Evolutionary conservation across 345 rosid species (phyloP).

Genomic region (Conringia planisiliqua): DNA sequence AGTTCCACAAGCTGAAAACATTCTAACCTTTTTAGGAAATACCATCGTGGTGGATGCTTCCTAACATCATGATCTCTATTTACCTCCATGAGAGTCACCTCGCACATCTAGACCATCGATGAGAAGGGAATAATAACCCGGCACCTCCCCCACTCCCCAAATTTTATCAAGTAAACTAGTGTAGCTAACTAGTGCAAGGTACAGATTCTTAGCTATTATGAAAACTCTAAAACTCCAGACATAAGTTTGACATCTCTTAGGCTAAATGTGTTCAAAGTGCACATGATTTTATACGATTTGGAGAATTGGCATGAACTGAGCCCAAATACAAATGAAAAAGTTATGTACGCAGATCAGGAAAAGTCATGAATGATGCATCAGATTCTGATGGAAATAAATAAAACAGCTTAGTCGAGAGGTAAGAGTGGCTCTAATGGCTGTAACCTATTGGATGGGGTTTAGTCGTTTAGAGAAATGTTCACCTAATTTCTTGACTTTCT

Average conservation of each 20-base stretch:
- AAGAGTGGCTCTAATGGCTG: neutral
- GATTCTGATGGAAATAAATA: slow-evolving; percentile 55
- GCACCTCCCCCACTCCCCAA: neutral
- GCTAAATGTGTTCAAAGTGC: neutral
- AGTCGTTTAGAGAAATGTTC: neutral
- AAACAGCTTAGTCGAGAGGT: slow-evolving; percentile 60
- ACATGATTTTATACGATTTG: slow-evolving; percentile 50
- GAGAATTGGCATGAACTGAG: slow-evolving; percentile 56
- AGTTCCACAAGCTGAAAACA: neutral
- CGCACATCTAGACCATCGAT: slow-evolving; percentile 36
- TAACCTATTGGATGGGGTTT: slow-evolving; percentile 2
- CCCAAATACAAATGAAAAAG: slow-evolving; percentile 51
- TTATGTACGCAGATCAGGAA: neutral
- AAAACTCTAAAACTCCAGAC: neutral
- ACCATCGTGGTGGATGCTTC: neutral
- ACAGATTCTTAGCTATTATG: neutral
- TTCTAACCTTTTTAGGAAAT: neutral
- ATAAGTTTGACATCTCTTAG: neutral
- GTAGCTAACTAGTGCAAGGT: neutral
- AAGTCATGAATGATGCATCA: slow-evolving; percentile 29
- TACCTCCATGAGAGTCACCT: slow-evolving; percentile 26
- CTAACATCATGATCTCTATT: slow-evolving; percentile 6
- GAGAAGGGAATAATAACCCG: slow-evolving; percentile 30
- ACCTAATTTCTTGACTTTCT: slow-evolving; percentile 20
- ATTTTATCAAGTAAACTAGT: neutral